Base-by-base conservation (phyloP, 129 eudicot species). In the Centella asiatica region DNA sequence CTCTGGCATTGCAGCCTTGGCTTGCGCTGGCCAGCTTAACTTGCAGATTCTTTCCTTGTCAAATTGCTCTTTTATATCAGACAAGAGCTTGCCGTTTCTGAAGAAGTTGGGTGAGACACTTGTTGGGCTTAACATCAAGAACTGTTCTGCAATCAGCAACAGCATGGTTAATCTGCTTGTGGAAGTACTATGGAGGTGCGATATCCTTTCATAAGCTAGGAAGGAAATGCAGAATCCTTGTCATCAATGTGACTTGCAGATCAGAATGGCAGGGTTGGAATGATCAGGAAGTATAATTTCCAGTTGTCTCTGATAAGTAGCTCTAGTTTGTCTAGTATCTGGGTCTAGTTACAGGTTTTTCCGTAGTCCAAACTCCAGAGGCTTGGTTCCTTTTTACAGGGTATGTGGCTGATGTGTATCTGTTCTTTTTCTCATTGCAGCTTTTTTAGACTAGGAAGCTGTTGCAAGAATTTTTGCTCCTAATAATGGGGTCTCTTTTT, bases 1-100 rank as follows among this genome's bases (percentile, higher is more conserved):
- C 60, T 66, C 66, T 1, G 99, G 96, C 44, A 65, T 92, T 64
- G 68, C 82, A n/a, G 77, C 81, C 25, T 55, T 92, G 82, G 86
- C 95, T 44, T 24, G 76, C 23, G 81, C 84, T 0, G 51, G 48
- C 45, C 92, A 80, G 19, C 60, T 84, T 66, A 59, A 61, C 64
- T 61, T 92, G 73, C 85, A 59, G 69, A 62, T 92, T 56, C 80
- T 92, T 15, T 80, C 95, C 1, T 34, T 90, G 25, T 61, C 88
- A 1, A 75, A 83, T 25, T 92, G 96, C 74, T 66, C 77, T n/a
- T n/a, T 73, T 17, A 66, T 86, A 5, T 66, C 90, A 0, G 81
- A 83, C 69, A 78, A 73, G 57, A 71, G 85, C 74, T 53, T 83
- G 66, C 74, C 79, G 4, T 73, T 26, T 33, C 46, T 83, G 64